Conservation (phyloP, 2,329 filamentous ascomycete species). For the Colletotrichum sp. region DNA sequence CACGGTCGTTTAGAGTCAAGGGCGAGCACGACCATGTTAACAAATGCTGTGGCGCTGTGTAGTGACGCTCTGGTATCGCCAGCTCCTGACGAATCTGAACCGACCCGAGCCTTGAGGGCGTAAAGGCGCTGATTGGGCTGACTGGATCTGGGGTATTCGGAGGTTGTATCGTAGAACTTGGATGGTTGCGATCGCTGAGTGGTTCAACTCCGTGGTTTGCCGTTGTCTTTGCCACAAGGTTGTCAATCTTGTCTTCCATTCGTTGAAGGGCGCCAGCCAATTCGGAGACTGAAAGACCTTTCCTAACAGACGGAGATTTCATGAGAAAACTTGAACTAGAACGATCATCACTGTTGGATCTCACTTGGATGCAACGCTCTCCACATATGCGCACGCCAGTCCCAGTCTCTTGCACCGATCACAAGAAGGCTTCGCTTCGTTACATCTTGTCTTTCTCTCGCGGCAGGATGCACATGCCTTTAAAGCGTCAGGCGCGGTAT, state of each 20-base stretch:
- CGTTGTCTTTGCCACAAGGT: background rate
- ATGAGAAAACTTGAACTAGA: background rate
- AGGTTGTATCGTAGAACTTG: background rate
- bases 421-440: background rate
- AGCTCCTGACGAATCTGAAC: background rate
- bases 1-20: background rate
- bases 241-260: background rate
- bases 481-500: background rate
- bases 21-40: background rate
- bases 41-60: background rate
- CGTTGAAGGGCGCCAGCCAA: background rate
- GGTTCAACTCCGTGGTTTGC: background rate
- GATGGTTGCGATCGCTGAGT: background rate
- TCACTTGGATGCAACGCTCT: slow-evolving; percentile 3
- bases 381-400: slow-evolving; percentile 1
- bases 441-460: background rate
- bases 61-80: background rate
- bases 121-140: background rate
- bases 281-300: background rate
- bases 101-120: background rate
- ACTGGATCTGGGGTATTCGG: background rate
- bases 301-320: background rate
- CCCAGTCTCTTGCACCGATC: background rate
- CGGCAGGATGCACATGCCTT: background rate
- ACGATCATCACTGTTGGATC: background rate